Base-by-base conservation (phyloP, 768 basidiomycete genomes). In the Pleurotus djamor region DNA sequence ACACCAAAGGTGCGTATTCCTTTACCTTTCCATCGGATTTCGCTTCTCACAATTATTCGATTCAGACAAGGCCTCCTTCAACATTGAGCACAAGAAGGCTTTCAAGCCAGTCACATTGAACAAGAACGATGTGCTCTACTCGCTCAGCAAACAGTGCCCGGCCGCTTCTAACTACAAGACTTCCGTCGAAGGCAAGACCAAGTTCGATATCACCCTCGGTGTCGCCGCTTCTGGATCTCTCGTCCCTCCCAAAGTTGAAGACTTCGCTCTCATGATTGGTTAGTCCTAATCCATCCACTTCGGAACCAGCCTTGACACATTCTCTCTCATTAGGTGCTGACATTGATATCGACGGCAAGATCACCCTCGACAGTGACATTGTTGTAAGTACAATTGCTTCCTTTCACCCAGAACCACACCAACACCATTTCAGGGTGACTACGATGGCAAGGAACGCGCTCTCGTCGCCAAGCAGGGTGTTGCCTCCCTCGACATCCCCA, bases 211-310 rank as follows among this genome's bases (percentile, higher is more conserved):
- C 4, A 34, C 38, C 21, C 51, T 70, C 48, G 74, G 74, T 34
- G 61, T 74, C 4, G 71, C 64, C 5, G 71, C 68, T 4, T 48
- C 61, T 33, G 64, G 64, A 28, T 60, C 59, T 2, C 57, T 65
- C 10, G 44, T 74, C 37, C 78, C 78, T 5, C 72, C 72, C 8
- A 61, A 65, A 1, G 50, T 75, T 33, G 52, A 52, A 13, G 66
- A 71, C 12, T 67, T 73, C 58, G 67, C 64, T 28, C 51, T 74
- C 38, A 64, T 68, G 28, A 65, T 67, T 33, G 41, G 54, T 52
- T 12, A 52, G 34, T 17, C n/a, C 13, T 52, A 16, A 10, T 55
- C 54, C 14, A 21, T n/a, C 36, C 54, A 9, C 21, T 34, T 37
- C 35, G 12, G 14, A 17, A 32, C 7, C 17, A 50, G 10, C 16